Evolutionary conservation across 768 basidiomycete species (phyloP).

Genomic region (Russula brevipes): DNA sequence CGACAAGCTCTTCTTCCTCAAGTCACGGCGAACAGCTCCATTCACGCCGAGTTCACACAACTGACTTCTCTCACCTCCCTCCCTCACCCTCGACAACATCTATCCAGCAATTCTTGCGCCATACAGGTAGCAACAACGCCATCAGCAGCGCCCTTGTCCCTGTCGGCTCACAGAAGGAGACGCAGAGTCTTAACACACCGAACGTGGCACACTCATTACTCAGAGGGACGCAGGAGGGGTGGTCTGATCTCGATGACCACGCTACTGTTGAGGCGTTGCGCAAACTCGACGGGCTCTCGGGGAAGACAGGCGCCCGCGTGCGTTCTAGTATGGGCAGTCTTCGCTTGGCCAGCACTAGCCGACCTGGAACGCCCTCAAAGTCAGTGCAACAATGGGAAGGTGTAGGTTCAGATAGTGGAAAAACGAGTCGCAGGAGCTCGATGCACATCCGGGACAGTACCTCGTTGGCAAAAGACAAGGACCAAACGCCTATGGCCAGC

Average conservation of each 20-base stretch:
- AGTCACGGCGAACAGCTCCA: conserved; percentile 46
- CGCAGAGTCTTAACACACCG: conserved; percentile 43
- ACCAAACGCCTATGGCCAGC: conserved; percentile 31
- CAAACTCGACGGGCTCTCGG: conserved; percentile 84
- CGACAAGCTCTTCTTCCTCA: conserved; percentile 62
- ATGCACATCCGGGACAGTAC: conserved; percentile 39
- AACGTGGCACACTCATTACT: conserved; percentile 82
- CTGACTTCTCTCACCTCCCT: conserved; percentile 84
- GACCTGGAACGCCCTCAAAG: conserved; percentile 66
- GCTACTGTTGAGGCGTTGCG: conserved; percentile 87
- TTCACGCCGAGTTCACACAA: conserved; percentile 58
- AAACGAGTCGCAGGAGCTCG: conserved; percentile 36
- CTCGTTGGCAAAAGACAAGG: conserved; percentile 43
- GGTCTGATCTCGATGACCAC: conserved; percentile 83
- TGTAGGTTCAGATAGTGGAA: conserved; percentile 37
- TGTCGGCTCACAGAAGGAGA: conserved; percentile 38
- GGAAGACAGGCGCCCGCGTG: conserved; percentile 61
- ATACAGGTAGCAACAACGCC: conserved; percentile 41
- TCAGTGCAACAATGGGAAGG: conserved; percentile 72
- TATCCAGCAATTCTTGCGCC: conserved; percentile 75
- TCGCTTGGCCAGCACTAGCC: conserved; percentile 52
- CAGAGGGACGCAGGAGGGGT: conserved; percentile 84
- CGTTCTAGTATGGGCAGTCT: conserved; percentile 60
- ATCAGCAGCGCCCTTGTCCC: conserved; percentile 36
- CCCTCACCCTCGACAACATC: conserved; percentile 89